These are phyloP conservation scores for Candida vaughaniae DNA, from an alignment of 805 yeast species.

Conservation along the genomic window DNA sequence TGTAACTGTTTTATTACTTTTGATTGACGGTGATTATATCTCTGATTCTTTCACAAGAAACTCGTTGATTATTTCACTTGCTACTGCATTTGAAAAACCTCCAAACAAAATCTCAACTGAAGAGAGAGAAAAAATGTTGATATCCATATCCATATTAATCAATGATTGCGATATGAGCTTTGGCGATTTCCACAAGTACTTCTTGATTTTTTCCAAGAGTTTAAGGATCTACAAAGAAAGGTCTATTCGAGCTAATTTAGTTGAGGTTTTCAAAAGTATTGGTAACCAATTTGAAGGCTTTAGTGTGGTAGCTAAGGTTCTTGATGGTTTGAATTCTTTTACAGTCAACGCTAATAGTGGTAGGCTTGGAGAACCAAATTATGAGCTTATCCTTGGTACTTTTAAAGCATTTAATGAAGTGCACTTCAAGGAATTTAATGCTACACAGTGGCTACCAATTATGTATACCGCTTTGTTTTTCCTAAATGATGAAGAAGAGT, in stretches of 20 bases:
- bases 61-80: constrained; percentile 54
- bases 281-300: constrained; percentile 51
- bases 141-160: constrained; percentile 56
- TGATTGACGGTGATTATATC: constrained; percentile 59
- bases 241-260: constrained; percentile 60
- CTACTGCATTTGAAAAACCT: constrained; percentile 60
- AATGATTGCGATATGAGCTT: constrained; percentile 52
- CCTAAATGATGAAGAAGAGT: constrained; percentile 75
- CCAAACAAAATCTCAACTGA: constrained; percentile 47
- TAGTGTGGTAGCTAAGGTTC: constrained; percentile 46
- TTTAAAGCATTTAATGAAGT: constrained; percentile 64
- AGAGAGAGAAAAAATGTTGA: constrained; percentile 57
- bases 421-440: constrained; percentile 41
- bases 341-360: constrained; percentile 34
- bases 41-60: constrained; percentile 53
- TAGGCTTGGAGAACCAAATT: constrained; percentile 74
- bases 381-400: constrained; percentile 67
- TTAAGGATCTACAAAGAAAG: constrained; percentile 59
- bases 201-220: constrained; percentile 52
- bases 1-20: constrained; percentile 48
- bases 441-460: constrained; percentile 77
- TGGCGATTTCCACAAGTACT: constrained; percentile 49
- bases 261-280: constrained; percentile 57
- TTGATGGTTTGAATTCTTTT: constrained; percentile 69
- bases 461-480: constrained; percentile 66